Conservation (phyloP, 352 stramenopile species). For the Phytophthora fragariaefolia region DNA sequence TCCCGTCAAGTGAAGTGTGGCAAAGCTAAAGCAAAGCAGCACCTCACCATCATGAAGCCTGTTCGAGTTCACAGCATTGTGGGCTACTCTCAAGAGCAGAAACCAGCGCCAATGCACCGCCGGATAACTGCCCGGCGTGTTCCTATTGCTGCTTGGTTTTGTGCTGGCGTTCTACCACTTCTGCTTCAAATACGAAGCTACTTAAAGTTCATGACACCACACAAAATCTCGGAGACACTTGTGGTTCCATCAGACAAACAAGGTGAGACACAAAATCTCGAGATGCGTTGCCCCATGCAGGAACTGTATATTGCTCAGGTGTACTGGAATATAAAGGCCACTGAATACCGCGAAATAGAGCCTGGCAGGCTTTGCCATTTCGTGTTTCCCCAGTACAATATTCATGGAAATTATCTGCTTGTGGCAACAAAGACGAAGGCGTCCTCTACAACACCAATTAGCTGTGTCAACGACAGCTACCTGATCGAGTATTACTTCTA, state of each 20-base stretch:
- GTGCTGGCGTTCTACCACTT: background rate
- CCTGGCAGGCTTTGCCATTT: slow-evolving; percentile 14
- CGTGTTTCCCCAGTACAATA: slow-evolving; percentile 20
- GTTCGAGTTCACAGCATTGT: background rate
- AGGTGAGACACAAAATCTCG: background rate
- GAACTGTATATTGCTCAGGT: slow-evolving; percentile 21
- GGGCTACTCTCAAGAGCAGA: background rate
- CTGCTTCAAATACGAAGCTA: slow-evolving; percentile 16
- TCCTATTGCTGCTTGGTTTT: slow-evolving; percentile 9
- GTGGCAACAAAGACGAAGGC: background rate
- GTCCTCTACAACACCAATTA: background rate
- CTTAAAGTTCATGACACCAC: slow-evolving; percentile 23
- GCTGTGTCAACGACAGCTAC: slow-evolving; percentile 7
- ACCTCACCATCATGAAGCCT: background rate
- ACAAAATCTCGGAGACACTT: slow-evolving; percentile 18
- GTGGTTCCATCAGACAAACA: no score
- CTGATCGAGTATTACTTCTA: slow-evolving; percentile 17
- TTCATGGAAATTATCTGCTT: slow-evolving; percentile 17
- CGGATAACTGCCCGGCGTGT: slow-evolving; percentile 2
- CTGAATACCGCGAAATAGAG: background rate
- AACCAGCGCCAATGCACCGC: background rate
- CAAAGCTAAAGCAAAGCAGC: background rate
- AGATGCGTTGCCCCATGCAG: slow-evolving; percentile 1
- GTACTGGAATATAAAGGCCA: slow-evolving; percentile 15
- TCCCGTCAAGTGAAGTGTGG: background rate